Evolutionary conservation across 345 rosid species (phyloP).

Genomic region (Citrus mangshanensis): DNA sequence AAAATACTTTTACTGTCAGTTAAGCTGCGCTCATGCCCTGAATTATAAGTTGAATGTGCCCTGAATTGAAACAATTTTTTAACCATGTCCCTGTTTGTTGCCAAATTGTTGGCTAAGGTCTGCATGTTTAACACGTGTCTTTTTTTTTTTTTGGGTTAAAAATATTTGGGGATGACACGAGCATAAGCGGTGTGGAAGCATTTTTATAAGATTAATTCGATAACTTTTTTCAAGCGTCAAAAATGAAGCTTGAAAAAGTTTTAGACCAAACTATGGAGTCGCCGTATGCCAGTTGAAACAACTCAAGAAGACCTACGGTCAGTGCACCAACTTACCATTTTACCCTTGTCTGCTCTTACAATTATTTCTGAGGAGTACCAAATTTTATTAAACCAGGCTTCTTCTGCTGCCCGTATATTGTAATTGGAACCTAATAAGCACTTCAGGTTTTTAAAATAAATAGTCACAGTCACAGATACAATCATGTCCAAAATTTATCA

Average conservation of each 20-base stretch:
- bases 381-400: background rate
- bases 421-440: background rate
- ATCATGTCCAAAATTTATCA: background rate
- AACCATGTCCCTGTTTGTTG: too few relatives aligned
- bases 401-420: background rate
- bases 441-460: background rate
- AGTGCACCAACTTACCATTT: background rate
- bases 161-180: background rate
- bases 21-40: too few relatives aligned
- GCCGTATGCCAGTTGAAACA: background rate
- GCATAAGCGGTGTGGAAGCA: background rate
- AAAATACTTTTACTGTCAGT: too few relatives aligned
- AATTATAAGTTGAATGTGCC: too few relatives aligned
- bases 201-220: background rate
- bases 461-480: background rate
- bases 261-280: too few relatives aligned
- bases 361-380: background rate
- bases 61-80: too few relatives aligned
- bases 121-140: conserved; percentile 10
- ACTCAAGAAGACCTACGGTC: background rate
- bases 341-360: background rate
- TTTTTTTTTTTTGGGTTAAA: background rate
- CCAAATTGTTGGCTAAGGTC: background rate
- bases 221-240: too few relatives aligned
- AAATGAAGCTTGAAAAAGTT: too few relatives aligned